Evolutionary conservation across 2,329 filamentous ascomycete genomes (phyloP).

Genomic region (Xylariales sp.): DNA sequence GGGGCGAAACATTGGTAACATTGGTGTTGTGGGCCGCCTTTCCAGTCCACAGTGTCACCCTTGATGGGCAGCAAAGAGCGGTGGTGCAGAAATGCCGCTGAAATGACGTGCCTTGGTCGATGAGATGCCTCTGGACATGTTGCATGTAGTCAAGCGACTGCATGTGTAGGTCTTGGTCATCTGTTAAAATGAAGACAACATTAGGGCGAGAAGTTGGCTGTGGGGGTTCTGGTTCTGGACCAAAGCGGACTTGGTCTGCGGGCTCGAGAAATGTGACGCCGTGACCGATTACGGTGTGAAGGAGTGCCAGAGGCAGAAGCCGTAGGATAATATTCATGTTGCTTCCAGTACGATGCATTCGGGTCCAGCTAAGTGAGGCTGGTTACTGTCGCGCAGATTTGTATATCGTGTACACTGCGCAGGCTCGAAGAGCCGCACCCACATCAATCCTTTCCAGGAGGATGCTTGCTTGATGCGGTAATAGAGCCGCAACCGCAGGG

Average conservation of each 20-base stretch:
- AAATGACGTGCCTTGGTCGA: slow-evolving; percentile 55
- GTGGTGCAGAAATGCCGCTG: slow-evolving; percentile 62
- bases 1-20: slow-evolving; percentile 53
- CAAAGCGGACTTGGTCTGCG: slow-evolving; percentile 16
- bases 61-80: slow-evolving; percentile 62
- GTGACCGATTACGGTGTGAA: background rate
- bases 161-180: slow-evolving; percentile 62
- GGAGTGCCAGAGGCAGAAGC: background rate
- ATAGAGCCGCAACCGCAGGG: background rate
- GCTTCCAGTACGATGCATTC: background rate
- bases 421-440: too few species aligned
- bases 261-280: slow-evolving; percentile 12
- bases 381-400: background rate
- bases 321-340: background rate
- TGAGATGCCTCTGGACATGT: slow-evolving; percentile 49
- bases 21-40: slow-evolving; percentile 67
- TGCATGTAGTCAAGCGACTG: slow-evolving; percentile 59
- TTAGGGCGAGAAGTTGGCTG: slow-evolving; percentile 36
- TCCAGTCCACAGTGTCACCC: slow-evolving; percentile 62
- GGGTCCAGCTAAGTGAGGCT: background rate
- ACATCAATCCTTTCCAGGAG: too few species aligned
- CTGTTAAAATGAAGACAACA: slow-evolving; percentile 63
- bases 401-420: background rate
- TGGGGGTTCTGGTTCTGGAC: background rate
- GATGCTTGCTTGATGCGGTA: too few species aligned